A percentile compares a stretch with the other conserved stretches of the same genome.
Evolutionary conservation across 2,329 filamentous ascomycete genomes (phyloP).

Genomic region (Coccinonectria pachysandricola): DNA sequence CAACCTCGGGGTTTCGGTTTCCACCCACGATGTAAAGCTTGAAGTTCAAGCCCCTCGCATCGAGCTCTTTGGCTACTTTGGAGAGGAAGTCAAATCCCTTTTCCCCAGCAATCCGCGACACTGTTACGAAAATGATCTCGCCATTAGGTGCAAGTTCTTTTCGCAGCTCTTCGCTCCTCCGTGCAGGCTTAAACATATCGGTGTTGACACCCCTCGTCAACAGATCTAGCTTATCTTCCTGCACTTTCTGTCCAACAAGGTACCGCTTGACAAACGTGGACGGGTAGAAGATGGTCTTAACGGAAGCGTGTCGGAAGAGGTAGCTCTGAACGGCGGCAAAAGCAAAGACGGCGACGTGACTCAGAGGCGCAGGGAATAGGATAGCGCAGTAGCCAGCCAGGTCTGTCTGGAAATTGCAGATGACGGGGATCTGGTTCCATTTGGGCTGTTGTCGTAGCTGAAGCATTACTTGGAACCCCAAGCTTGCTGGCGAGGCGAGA

Average conservation of each 20-base stretch:
- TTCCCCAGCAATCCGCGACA: slow-evolving; percentile 57
- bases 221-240: slow-evolving; percentile 45
- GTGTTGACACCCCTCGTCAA: slow-evolving; percentile 58
- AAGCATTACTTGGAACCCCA: slow-evolving; percentile 63
- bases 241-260: slow-evolving; percentile 46
- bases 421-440: slow-evolving; percentile 44
- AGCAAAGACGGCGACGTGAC: slow-evolving; percentile 49
- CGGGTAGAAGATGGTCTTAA: slow-evolving; percentile 60
- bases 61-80: slow-evolving; percentile 42
- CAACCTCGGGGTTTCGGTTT: slow-evolving; percentile 53
- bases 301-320: slow-evolving; percentile 49
- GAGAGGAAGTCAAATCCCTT: slow-evolving; percentile 63
- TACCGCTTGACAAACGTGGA: slow-evolving; percentile 53
- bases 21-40: slow-evolving; percentile 59
- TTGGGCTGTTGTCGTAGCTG: slow-evolving; percentile 50
- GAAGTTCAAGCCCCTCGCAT: slow-evolving; percentile 45
- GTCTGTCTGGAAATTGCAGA: slow-evolving; percentile 65
- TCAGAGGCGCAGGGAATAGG: slow-evolving; percentile 54
- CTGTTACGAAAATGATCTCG: slow-evolving; percentile 55
- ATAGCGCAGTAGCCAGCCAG: slow-evolving; percentile 59
- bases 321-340: slow-evolving; percentile 56
- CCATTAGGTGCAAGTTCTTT: slow-evolving; percentile 46
- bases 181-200: slow-evolving; percentile 45
- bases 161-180: slow-evolving; percentile 41
- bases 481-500: slow-evolving; percentile 56